phyloP scores from a whole-genome alignment of 2,329 filamentous ascomycete species.

The Endocalyx cinctus region DNA sequence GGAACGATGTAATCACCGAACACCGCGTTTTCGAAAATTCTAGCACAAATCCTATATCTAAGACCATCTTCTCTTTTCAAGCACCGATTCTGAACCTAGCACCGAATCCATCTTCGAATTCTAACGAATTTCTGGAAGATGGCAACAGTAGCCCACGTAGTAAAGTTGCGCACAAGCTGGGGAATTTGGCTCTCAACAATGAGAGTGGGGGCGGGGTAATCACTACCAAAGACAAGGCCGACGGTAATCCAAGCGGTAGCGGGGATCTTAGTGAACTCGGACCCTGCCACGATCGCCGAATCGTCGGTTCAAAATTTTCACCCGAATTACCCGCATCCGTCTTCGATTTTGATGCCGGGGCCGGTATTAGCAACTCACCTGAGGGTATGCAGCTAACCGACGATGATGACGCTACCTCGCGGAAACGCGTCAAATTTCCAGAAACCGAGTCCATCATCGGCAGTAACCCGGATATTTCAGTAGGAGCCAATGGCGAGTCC shows the following conservation, averaged over 20 bases:
- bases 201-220: slow-evolving; percentile 39
- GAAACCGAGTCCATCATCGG: slow-evolving; percentile 16
- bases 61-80: slow-evolving; percentile 41
- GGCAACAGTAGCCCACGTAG: slow-evolving; percentile 50
- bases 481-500: slow-evolving; percentile 7
- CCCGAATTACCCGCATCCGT: slow-evolving; percentile 15
- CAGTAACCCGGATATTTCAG: no score
- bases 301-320: slow-evolving; percentile 10
- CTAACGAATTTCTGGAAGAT: slow-evolving; percentile 29
- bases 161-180: slow-evolving; percentile 48
- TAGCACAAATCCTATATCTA: slow-evolving; percentile 14
- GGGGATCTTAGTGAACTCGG: no score
- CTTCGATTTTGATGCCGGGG: slow-evolving; percentile 25
- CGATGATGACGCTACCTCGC: slow-evolving; percentile 22
- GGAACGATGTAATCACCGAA: slow-evolving; percentile 29
- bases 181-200: slow-evolving; percentile 40
- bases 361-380: slow-evolving; percentile 4
- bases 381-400: slow-evolving; percentile 26
- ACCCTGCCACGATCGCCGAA: slow-evolving; percentile 2
- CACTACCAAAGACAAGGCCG: slow-evolving; percentile 1
- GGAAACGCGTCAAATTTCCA: slow-evolving; percentile 35
- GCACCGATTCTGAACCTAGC: slow-evolving; percentile 17
- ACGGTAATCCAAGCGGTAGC: no score
- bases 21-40: slow-evolving; percentile 25
- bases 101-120: slow-evolving; percentile 13